These are phyloP conservation scores for Wickerhamomyces ciferrii DNA, from an alignment of 805 yeast species.

Conservation along the genomic window DNA sequence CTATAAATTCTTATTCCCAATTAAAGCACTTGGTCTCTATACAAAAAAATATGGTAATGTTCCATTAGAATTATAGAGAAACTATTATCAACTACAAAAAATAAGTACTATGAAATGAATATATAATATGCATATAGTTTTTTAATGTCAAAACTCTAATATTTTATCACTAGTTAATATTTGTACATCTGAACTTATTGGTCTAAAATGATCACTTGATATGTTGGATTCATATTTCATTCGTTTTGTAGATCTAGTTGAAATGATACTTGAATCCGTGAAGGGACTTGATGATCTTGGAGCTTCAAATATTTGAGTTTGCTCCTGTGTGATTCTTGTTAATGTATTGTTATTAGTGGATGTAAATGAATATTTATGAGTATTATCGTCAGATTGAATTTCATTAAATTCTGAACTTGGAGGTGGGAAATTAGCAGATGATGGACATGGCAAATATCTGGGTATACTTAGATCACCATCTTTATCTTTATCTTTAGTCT, in stretches of 20 bases:
- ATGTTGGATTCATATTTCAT: no score
- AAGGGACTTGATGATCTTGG: neutral
- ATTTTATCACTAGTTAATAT: conserved; percentile 6
- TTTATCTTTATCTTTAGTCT: no score
- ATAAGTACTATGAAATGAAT: neutral
- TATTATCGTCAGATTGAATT: neutral
- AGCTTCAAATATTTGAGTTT: neutral
- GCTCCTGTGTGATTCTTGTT: neutral
- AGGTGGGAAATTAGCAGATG: neutral
- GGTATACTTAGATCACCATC: no score
- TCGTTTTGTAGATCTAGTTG: neutral
- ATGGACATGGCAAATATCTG: no score
- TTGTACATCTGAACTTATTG: conserved; percentile 6
- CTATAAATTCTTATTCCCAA: conserved; percentile 82
- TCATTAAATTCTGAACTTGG: neutral
- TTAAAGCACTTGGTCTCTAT: conserved; percentile 87
- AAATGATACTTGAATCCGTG: neutral
- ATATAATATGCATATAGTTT: neutral
- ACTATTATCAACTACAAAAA: neutral
- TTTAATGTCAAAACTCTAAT: neutral
- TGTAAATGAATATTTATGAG: neutral
- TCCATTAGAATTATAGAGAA: neutral
- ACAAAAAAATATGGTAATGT: conserved; percentile 14
- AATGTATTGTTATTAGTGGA: neutral
- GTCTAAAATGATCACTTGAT: neutral